A percentile compares a stretch with the other conserved stretches of the same genome.
Evolutionary conservation across 2,329 filamentous ascomycete genomes (phyloP).

Genomic region (Diaporthe aspalathi): DNA sequence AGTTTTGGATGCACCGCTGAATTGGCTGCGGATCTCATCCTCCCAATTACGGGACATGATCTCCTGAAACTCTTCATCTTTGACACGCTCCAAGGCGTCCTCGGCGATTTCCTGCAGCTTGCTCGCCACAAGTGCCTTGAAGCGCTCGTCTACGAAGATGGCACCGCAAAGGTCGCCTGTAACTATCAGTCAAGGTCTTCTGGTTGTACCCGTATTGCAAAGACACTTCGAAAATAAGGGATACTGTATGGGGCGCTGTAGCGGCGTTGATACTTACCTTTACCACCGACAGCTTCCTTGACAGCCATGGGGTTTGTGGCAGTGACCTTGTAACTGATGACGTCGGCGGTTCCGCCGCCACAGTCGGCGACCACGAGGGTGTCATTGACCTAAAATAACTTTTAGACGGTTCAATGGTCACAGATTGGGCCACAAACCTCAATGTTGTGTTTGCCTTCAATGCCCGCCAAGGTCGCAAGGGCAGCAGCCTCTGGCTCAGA

Average conservation of each 20-base stretch:
- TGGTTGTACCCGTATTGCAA: too few relatives aligned
- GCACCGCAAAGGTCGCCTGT: constrained; percentile 54
- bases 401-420: not conserved
- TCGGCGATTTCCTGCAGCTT: constrained; percentile 40
- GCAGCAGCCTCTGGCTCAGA: constrained; percentile 60
- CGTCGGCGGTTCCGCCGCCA: constrained; percentile 49
- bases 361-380: constrained; percentile 46
- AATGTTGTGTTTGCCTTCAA: constrained; percentile 42
- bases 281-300: constrained; percentile 52
- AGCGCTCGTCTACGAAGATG: constrained; percentile 54
- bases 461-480: constrained; percentile 49
- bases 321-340: constrained; percentile 53
- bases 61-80: not conserved
- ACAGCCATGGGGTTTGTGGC: constrained; percentile 45
- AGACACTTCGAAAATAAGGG: too few relatives aligned
- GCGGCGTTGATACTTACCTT: constrained; percentile 46
- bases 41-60: constrained; percentile 43
- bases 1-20: constrained; percentile 31
- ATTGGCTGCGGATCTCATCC: constrained; percentile 43
- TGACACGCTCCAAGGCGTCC: not conserved
- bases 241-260: too few relatives aligned
- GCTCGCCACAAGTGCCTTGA: constrained; percentile 45
- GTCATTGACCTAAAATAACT: constrained; percentile 35
- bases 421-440: constrained; percentile 35
- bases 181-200: not conserved